Conservation (phyloP, 2,329 filamentous ascomycete genomes). For the Raffaelea arxii region DNA sequence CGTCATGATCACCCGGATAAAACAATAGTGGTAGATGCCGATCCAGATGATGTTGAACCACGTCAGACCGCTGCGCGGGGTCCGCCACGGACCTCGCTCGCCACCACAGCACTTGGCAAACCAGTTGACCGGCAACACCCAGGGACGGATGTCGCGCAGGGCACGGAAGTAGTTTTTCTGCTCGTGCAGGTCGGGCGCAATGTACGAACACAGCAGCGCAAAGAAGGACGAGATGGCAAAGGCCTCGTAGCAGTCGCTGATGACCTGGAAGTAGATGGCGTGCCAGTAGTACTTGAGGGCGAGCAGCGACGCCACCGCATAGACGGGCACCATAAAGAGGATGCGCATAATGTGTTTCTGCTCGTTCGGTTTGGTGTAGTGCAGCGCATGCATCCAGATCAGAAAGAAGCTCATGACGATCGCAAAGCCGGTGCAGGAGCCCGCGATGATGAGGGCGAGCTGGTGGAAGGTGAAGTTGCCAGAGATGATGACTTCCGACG, state of each 20-base stretch:
- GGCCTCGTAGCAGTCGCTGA: slow-evolving; percentile 80
- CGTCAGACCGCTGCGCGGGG: slow-evolving; percentile 70
- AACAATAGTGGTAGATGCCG: slow-evolving; percentile 77
- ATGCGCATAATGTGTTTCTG: slow-evolving; percentile 73
- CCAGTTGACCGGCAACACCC: slow-evolving; percentile 67
- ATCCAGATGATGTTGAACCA: slow-evolving; percentile 88
- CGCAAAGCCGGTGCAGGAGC: slow-evolving; percentile 37
- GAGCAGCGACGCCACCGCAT: slow-evolving; percentile 64
- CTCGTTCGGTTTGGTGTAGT: slow-evolving; percentile 52
- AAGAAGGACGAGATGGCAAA: slow-evolving; percentile 86
- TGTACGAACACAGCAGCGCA: slow-evolving; percentile 69
- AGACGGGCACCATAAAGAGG: slow-evolving; percentile 79
- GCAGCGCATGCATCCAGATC: slow-evolving; percentile 47
- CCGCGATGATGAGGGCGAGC: slow-evolving; percentile 42
- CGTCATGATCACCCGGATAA: slow-evolving; percentile 71
- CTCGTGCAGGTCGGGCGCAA: slow-evolving; percentile 64
- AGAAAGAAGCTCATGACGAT: slow-evolving; percentile 45
- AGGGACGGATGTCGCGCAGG: slow-evolving; percentile 54
- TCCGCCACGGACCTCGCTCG: slow-evolving; percentile 58
- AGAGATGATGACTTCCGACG: slow-evolving; percentile 35
- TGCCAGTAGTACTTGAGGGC: slow-evolving; percentile 66
- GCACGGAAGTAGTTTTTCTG: slow-evolving; percentile 75
- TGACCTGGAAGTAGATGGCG: slow-evolving; percentile 70
- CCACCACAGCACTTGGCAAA: slow-evolving; percentile 62
- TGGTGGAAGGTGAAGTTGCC: slow-evolving; percentile 44